A percentile compares a stretch with the other conserved stretches of the same genome.
Conservation (phyloP, 345 rosid species). For the Erysimum cheiranthoides region DNA sequence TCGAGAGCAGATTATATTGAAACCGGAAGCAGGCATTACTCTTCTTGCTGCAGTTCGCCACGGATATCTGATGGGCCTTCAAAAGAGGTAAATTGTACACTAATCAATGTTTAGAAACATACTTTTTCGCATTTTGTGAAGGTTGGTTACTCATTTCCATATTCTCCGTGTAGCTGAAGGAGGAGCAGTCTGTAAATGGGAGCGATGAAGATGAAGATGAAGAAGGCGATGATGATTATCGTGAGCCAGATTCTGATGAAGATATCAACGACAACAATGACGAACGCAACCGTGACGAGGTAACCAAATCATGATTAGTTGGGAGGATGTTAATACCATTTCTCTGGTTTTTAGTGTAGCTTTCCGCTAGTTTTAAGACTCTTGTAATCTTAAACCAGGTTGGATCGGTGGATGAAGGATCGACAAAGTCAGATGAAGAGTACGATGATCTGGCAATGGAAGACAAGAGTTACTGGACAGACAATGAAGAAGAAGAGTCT, state of each 20-base stretch:
- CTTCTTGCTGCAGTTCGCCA: slow-evolving; percentile 98
- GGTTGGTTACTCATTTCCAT: not conserved
- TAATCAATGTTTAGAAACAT: not conserved
- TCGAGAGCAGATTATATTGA: slow-evolving; percentile 77
- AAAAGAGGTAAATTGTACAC: slow-evolving; percentile 67
- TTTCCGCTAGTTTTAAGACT: not conserved
- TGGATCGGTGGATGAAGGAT: slow-evolving; percentile 96
- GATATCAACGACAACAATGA: slow-evolving; percentile 68
- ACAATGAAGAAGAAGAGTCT: slow-evolving; percentile 56
- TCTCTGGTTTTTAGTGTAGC: not conserved
- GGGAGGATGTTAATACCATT: not conserved
- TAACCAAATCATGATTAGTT: slow-evolving; percentile 33
- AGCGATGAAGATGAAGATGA: slow-evolving; percentile 97
- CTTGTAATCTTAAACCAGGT: slow-evolving; percentile 50
- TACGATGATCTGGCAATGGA: slow-evolving; percentile 93
- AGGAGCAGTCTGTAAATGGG: slow-evolving; percentile 86
- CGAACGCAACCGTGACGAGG: slow-evolving; percentile 75
- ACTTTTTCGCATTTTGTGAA: not conserved
- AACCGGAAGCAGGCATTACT: slow-evolving; percentile 78
- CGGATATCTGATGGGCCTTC: slow-evolving; percentile 77
- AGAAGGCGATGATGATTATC: slow-evolving; percentile 66
- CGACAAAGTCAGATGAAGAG: slow-evolving; percentile 92
- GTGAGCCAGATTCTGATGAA: slow-evolving; percentile 82
- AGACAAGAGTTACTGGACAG: slow-evolving; percentile 75
- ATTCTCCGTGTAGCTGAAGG: slow-evolving; percentile 65